These are phyloP conservation scores for Xylariaceae sp. DNA, from an alignment of 2,329 filamentous ascomycete species.

Conservation along the genomic window DNA sequence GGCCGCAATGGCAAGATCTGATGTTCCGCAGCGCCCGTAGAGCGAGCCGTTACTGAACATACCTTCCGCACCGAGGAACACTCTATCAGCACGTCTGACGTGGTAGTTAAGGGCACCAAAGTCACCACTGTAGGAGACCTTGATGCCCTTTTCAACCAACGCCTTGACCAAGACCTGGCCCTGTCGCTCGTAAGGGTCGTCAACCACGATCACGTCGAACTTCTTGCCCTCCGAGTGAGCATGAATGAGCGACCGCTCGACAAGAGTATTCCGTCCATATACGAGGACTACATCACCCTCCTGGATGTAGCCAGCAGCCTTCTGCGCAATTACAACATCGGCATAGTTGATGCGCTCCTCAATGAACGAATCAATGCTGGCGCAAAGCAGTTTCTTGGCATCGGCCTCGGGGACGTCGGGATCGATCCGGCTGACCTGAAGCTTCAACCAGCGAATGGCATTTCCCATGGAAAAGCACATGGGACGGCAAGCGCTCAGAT, in stretches of 20 bases:
- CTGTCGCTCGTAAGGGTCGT: slow-evolving; percentile 55
- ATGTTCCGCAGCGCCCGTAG: slow-evolving; percentile 82
- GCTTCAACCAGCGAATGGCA: slow-evolving; percentile 89
- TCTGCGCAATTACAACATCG: slow-evolving; percentile 76
- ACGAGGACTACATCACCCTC: slow-evolving; percentile 80
- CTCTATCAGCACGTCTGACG: slow-evolving; percentile 60
- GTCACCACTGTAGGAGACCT: slow-evolving; percentile 73
- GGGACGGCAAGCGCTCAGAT: slow-evolving; percentile 86
- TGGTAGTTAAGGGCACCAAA: slow-evolving; percentile 71
- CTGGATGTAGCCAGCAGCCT: slow-evolving; percentile 68
- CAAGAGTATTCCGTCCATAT: slow-evolving; percentile 78
- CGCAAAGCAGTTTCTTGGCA: slow-evolving; percentile 72
- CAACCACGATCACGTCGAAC: slow-evolving; percentile 81
- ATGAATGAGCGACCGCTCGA: slow-evolving; percentile 73
- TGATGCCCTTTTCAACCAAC: slow-evolving; percentile 62
- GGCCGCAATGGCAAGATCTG: slow-evolving; percentile 78
- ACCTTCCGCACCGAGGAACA: slow-evolving; percentile 82
- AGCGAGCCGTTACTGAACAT: slow-evolving; percentile 94
- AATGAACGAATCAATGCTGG: slow-evolving; percentile 83
- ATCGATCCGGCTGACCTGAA: slow-evolving; percentile 85
- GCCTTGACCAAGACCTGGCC: slow-evolving; percentile 60
- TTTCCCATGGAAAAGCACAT: slow-evolving; percentile 97
- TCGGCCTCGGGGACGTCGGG: slow-evolving; percentile 75
- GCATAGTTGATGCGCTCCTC: slow-evolving; percentile 84
- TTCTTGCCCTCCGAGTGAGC: slow-evolving; percentile 65